Conservation (phyloP, 768 basidiomycete genomes). For the Podaxis mareebaensis region DNA sequence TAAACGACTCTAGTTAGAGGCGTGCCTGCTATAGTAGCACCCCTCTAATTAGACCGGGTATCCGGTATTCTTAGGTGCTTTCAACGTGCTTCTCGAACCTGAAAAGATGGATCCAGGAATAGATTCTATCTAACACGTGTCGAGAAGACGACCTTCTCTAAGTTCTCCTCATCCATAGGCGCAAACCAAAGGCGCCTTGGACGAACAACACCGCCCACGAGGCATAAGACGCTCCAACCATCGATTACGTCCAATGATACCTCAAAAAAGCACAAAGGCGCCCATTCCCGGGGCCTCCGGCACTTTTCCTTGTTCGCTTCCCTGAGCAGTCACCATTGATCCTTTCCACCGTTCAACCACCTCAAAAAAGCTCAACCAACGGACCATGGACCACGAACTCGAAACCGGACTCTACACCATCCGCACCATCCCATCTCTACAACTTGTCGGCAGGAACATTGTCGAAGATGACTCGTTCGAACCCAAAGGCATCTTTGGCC, state of each 20-base stretch:
- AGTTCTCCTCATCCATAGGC: too few relatives aligned
- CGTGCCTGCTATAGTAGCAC: too few relatives aligned
- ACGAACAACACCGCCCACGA: not conserved
- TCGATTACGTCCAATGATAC: not conserved
- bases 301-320: not conserved
- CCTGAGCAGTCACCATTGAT: not conserved
- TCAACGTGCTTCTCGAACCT: too few relatives aligned
- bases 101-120: too few relatives aligned
- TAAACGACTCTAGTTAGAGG: too few relatives aligned
- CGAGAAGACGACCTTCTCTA: too few relatives aligned
- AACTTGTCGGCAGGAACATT: slow-evolving; percentile 6
- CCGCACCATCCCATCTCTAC: not conserved
- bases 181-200: too few relatives aligned
- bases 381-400: not conserved
- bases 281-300: not conserved
- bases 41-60: too few relatives aligned
- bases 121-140: too few relatives aligned
- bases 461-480: slow-evolving; percentile 3
- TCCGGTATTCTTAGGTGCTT: not conserved
- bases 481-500: slow-evolving; percentile 12
- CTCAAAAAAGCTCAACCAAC: not conserved
- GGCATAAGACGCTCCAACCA: not conserved
- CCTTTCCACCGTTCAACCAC: not conserved
- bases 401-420: slow-evolving; percentile 13
- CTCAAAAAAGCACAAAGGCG: not conserved